Percentiles rank a stretch among this genome's conserved stretches.
Conservation (phyloP, 345 rosid species). For the Arabidopsis thaliana region DNA sequence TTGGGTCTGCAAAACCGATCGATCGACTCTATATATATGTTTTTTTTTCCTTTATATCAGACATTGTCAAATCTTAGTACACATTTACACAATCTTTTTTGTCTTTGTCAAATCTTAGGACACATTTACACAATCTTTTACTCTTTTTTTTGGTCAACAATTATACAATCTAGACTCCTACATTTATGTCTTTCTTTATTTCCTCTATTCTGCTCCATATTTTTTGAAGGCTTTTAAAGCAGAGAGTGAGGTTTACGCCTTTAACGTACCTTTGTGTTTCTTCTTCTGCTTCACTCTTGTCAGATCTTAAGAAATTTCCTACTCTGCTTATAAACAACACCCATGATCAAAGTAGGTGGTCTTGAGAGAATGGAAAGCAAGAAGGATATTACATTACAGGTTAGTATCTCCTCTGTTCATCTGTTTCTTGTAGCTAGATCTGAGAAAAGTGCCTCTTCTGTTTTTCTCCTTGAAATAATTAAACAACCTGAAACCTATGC, state of each 20-base stretch:
- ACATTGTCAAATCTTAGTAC: slow-evolving; percentile 17
- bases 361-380: slow-evolving; percentile 8
- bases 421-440: slow-evolving; percentile 24
- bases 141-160: neutral
- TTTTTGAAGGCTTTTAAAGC: slow-evolving; percentile 16
- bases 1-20: slow-evolving; percentile 22
- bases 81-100: no score
- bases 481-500: neutral
- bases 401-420: slow-evolving; percentile 10
- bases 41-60: neutral
- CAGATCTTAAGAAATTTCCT: slow-evolving; percentile 12
- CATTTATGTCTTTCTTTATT: slow-evolving; percentile 23
- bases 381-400: slow-evolving; percentile 25
- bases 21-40: slow-evolving; percentile 11
- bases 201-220: slow-evolving; percentile 29
- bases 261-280: slow-evolving; percentile 23
- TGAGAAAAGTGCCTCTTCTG: slow-evolving; percentile 25
- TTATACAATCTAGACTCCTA: slow-evolving; percentile 8
- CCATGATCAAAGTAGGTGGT: slow-evolving; percentile 23
- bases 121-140: no score
- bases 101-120: no score
- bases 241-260: slow-evolving; percentile 9
- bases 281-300: slow-evolving; percentile 15
- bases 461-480: slow-evolving; percentile 2
- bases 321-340: slow-evolving; percentile 18